phyloP scores from a whole-genome alignment of 768 basidiomycete species.

The Mrakia blollopis region DNA sequence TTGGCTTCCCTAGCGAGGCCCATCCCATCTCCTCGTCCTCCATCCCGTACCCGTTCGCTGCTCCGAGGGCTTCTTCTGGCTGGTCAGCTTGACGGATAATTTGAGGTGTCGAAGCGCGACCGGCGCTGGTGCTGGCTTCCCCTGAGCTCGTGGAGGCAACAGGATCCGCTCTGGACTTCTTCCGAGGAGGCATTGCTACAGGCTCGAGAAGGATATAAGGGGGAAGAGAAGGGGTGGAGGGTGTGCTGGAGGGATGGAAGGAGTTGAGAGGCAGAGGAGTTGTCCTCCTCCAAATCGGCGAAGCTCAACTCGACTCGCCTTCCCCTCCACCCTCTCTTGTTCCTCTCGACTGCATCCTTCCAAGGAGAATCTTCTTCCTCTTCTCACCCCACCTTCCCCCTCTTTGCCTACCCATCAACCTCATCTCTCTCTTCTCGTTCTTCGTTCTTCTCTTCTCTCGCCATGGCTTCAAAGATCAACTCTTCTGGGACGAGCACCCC shows the following conservation, averaged over 20 bases:
- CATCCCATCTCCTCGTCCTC: conserved; percentile 44
- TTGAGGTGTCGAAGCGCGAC: background rate
- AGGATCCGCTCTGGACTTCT: background rate
- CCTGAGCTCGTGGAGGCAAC: background rate
- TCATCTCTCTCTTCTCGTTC: background rate
- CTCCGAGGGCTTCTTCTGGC: conserved; percentile 8
- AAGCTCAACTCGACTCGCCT: background rate
- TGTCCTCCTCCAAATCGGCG: background rate
- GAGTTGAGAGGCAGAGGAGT: background rate
- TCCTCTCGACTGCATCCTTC: background rate
- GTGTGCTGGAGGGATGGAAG: background rate
- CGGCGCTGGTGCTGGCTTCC: background rate
- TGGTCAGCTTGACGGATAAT: background rate
- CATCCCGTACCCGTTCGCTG: conserved; percentile 34
- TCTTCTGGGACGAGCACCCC: conserved; percentile 11
- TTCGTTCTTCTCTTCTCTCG: background rate
- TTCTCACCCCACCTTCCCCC: background rate
- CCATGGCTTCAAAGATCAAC: background rate
- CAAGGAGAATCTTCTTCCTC: background rate
- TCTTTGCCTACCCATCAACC: background rate
- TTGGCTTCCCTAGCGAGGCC: conserved; percentile 41
- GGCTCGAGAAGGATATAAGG: background rate
- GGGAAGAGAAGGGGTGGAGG: background rate
- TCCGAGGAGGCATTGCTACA: conserved; percentile 10
- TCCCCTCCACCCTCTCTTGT: background rate